A percentile compares a stretch with the other conserved stretches of the same genome.
Conservation (phyloP, 805 yeast genomes). For the Wickerhamiella musiphila region DNA sequence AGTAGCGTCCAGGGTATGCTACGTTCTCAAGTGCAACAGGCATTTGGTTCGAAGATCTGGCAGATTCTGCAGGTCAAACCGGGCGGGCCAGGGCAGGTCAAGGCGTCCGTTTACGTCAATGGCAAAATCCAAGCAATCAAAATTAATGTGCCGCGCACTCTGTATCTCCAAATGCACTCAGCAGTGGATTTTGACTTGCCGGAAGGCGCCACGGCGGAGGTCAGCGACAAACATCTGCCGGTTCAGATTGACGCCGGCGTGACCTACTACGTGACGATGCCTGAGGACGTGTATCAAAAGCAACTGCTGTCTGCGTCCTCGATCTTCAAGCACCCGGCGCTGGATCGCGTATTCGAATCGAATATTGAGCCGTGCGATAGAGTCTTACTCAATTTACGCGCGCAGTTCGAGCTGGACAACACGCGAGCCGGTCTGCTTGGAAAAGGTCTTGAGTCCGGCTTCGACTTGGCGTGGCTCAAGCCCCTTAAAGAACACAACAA, state of each 20-base stretch:
- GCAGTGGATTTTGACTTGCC: constrained; percentile 5
- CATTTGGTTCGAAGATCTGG: constrained; percentile 58
- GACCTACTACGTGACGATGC: constrained; percentile 48
- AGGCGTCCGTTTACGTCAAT: constrained; percentile 51
- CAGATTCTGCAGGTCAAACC: constrained; percentile 36
- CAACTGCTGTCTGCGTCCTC: constrained; percentile 44
- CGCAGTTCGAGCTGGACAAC: constrained; percentile 51
- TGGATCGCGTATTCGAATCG: constrained; percentile 62
- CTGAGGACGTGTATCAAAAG: constrained; percentile 41
- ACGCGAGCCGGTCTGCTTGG: constrained; percentile 65
- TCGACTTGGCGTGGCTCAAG: constrained; percentile 40
- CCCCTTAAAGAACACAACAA: constrained; percentile 16
- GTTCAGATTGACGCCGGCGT: constrained; percentile 35
- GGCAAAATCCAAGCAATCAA: constrained; percentile 57
- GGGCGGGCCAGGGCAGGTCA: constrained; percentile 50
- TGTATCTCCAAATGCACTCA: constrained; percentile 47
- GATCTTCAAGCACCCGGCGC: constrained; percentile 40
- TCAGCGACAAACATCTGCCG: constrained; percentile 48
- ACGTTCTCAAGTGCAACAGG: constrained; percentile 54
- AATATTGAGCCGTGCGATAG: constrained; percentile 51
- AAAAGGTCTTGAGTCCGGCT: constrained; percentile 71
- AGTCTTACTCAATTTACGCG: constrained; percentile 64
- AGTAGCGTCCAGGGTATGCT: constrained; percentile 48
- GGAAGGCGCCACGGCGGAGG: constrained; percentile 27
- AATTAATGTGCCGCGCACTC: constrained; percentile 55